Evolutionary conservation across 1,284 basidiomycete genomes (phyloP), one percentile per base, ranked within the genome.

Genomic region (Boletus albobrunnescens): DNA sequence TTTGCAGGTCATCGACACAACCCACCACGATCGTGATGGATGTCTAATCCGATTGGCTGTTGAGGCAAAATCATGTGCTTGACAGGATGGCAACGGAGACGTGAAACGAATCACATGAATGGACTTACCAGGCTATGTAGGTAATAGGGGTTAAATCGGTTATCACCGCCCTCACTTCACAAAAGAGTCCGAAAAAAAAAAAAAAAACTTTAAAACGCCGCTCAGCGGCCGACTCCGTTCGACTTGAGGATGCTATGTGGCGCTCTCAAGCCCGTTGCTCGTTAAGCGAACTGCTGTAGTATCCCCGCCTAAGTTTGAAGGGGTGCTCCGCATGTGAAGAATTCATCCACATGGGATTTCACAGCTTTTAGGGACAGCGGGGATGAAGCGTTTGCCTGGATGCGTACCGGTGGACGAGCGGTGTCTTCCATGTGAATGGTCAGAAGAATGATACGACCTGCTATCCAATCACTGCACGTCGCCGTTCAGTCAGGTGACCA

Each of bases 331-430:
- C 3, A 64, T 60, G 52, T 74, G 69, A 80, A 52, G 51, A 80
- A 81, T 2, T 48, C 57, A 30, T 73, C 71, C 8, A 80, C 50
- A 6, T 57, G 57, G 16, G 70, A 69, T 49, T 73, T 64, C 0
- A 73, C 63, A 1, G 53, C 60, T 51, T 71, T 77, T 3, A 61
- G 54, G 1, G 72, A 67, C 5, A 80, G 50, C 1, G 67, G 44
- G 0, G 58, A 62, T 0, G 67, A 63, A 0, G 69, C 65, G 6
- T 68, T 41, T 1, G 72, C 58, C 26, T 67, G 67, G 24, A 80
- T 65, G 57, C 73, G 75, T 11, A 75, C 56, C 1, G 79, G 78
- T 17, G 78, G 70, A 45, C 71, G 67, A 20, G 75, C 60, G 14
- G 69, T 61, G 23, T 71, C 64, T 46, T 79, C 75, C 78, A 79